Percentiles rank a stretch among this genome's conserved stretches.
Evolutionary conservation across 1,139 yeast species (phyloP).

Genomic region (Kodamaea fungicola): DNA sequence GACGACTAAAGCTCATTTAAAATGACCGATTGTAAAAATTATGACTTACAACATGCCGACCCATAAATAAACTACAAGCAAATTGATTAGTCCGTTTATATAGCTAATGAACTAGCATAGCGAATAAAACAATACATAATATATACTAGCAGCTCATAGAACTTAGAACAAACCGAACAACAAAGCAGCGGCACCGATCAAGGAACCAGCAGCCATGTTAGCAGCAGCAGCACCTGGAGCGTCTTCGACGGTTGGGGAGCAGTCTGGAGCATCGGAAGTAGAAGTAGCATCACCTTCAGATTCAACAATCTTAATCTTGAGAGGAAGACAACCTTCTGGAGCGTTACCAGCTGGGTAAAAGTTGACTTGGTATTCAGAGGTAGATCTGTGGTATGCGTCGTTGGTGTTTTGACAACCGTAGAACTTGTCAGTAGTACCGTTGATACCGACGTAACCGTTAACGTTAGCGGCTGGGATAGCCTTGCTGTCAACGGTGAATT

Average conservation of each 20-base stretch:
- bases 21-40: too few relatives aligned
- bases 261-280: neutral
- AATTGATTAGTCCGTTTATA: too few relatives aligned
- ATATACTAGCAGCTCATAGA: neutral
- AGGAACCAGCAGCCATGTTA: neutral
- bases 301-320: neutral
- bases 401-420: slow-evolving; percentile 37
- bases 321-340: neutral
- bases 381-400: slow-evolving; percentile 31
- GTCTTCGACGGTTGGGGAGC: neutral
- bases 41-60: too few relatives aligned
- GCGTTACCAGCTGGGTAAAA: neutral
- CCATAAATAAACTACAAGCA: too few relatives aligned
- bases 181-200: slow-evolving; percentile 1
- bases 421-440: slow-evolving; percentile 25
- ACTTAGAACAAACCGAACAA: neutral
- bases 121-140: neutral
- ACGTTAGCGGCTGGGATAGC: slow-evolving; percentile 11
- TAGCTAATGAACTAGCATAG: neutral
- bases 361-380: neutral
- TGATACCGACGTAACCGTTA: slow-evolving; percentile 20
- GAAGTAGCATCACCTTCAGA: neutral
- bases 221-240: neutral
- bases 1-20: too few relatives aligned
- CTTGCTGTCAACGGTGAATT: neutral